Evolutionary conservation across 73 alveolate species (phyloP).

Genomic region (Paramecium sonneborni): DNA sequence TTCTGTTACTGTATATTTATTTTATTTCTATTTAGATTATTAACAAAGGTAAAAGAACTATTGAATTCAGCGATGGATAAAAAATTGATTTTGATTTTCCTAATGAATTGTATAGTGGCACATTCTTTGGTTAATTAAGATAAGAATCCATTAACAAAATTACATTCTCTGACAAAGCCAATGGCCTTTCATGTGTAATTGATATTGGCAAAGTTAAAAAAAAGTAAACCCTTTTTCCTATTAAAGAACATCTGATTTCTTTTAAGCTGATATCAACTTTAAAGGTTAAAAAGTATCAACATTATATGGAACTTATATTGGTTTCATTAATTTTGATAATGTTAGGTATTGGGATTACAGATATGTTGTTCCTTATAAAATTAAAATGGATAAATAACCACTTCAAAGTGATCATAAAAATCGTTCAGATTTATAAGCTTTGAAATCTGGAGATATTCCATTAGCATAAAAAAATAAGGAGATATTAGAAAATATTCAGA

Average conservation of each 20-base stretch:
- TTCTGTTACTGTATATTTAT: slow-evolving; percentile 70
- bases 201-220: slow-evolving; percentile 73
- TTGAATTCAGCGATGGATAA: slow-evolving; percentile 82
- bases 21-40: slow-evolving; percentile 35
- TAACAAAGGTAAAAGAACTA: slow-evolving; percentile 75
- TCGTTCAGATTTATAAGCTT: slow-evolving; percentile 56
- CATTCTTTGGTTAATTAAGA: slow-evolving; percentile 80
- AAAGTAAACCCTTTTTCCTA: not conserved
- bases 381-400: slow-evolving; percentile 71
- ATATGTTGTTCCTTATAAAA: slow-evolving; percentile 63
- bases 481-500: slow-evolving; percentile 73
- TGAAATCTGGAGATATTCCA: slow-evolving; percentile 79
- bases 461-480: slow-evolving; percentile 85
- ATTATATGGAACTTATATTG: slow-evolving; percentile 91
- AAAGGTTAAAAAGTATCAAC: slow-evolving; percentile 69
- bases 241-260: slow-evolving; percentile 78
- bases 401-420: slow-evolving; percentile 72
- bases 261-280: slow-evolving; percentile 80
- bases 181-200: slow-evolving; percentile 64
- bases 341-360: slow-evolving; percentile 95
- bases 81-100: slow-evolving; percentile 68
- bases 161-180: slow-evolving; percentile 71
- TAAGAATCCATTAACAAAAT: slow-evolving; percentile 74
- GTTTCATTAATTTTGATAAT: slow-evolving; percentile 93
- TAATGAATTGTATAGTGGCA: slow-evolving; percentile 78